These are phyloP conservation scores for Daldinia sp. DNA, from an alignment of 2,329 filamentous ascomycete genomes.

Conservation along the genomic window DNA sequence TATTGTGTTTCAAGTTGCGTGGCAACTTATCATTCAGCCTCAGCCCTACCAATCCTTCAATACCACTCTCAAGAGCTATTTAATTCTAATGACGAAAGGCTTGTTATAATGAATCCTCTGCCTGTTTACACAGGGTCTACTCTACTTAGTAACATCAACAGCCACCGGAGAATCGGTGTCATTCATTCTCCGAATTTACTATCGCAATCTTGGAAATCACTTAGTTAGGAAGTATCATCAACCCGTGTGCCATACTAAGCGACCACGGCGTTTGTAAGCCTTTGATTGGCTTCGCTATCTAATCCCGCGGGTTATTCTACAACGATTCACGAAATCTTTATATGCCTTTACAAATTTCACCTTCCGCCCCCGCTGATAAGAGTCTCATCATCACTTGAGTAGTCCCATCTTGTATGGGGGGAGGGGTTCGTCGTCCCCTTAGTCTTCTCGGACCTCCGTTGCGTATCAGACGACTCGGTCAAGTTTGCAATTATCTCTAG, in stretches of 20 bases:
- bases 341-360: conserved; percentile 3
- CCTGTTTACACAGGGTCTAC: neutral
- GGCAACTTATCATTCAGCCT: conserved; percentile 19
- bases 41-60: conserved; percentile 33
- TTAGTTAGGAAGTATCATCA: conserved; percentile 4
- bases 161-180: conserved; percentile 10
- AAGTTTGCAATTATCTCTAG: conserved; percentile 17
- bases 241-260: conserved; percentile 11
- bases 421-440: conserved; percentile 11
- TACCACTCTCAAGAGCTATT: neutral
- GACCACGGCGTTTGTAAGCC: neutral
- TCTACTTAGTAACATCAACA: conserved; percentile 5
- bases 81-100: conserved; percentile 4
- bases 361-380: conserved; percentile 1
- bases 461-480: conserved; percentile 10
- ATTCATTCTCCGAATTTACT: conserved; percentile 13
- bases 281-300: conserved; percentile 16
- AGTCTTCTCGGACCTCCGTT: conserved; percentile 36
- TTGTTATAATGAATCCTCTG: neutral
- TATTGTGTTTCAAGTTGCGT: neutral
- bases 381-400: conserved; percentile 11
- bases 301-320: neutral
- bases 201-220: neutral
- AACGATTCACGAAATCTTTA: conserved; percentile 4
- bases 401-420: conserved; percentile 12